Base-by-base conservation (phyloP, 1,284 basidiomycete species). In the Lignosus rhinocerotis region DNA sequence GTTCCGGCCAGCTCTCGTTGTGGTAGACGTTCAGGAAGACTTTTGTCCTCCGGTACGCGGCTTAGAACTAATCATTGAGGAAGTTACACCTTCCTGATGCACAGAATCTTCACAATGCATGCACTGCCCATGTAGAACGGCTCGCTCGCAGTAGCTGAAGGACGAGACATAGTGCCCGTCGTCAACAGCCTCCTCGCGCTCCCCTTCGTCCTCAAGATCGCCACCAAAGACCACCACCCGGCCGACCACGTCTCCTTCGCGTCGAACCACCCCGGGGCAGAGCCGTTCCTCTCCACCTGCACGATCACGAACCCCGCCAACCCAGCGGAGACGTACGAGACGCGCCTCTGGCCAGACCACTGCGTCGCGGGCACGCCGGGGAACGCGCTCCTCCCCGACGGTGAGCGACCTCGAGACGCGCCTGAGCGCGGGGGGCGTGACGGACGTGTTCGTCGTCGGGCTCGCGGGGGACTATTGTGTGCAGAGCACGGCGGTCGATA, bases 381-480 rank as follows among this genome's bases (percentile, higher is more conserved):
- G 34, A 73, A 74, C 55, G 75, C 75, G 59, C 68, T 84, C 30
- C 73, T 80, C 25, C 58, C 69, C n/a, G 73, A 71, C 63, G 58
- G 72, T 67, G 69, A 76, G 69, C 53, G 69, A 64, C 32, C 62
- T 83, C 7, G 70, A 69, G 41, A 61, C 64, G 25, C 66, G 70
- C 44, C 72, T 85, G 44, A 66, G 68, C 49, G 64, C 67, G 6
- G 62, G 69, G 39, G 72, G 66, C 4, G 73, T 85, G 3, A 69
- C 71, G 30, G 73, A 75, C 50, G 76, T 87, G 9, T 79, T 83
- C 38, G 74, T 87, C 5, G 77, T 75, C 1, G 86, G 86, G 3
- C 72, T 89, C 17, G 86, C 86, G 43, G 81, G 82, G 16, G 86
- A 88, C 67, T 87, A 81, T 64, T 88, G 86, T 66, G 81, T 84